phyloP scores from a whole-genome alignment of 2,329 filamentous ascomycete genomes.

The Eurotiales sp. region DNA sequence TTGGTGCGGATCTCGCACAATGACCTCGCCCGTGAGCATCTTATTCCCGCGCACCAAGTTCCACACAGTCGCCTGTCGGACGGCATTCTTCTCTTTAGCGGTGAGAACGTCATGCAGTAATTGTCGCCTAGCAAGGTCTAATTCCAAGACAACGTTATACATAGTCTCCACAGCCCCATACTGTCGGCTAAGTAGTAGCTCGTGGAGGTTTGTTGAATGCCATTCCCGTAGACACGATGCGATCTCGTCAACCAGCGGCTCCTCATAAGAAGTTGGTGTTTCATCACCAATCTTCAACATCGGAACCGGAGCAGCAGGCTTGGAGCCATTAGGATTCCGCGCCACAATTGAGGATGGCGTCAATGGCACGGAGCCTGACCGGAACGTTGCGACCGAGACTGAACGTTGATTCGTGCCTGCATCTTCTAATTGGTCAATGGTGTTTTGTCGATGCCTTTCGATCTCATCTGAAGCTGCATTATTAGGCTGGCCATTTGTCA shows the following conservation, averaged over 20 bases:
- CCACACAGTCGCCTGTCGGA: constrained; percentile 92
- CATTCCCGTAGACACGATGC: constrained; percentile 94
- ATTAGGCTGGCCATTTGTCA: constrained; percentile 28
- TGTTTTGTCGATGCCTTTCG: constrained; percentile 1
- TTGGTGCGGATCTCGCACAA: constrained; percentile 83
- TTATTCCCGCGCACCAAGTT: constrained; percentile 93
- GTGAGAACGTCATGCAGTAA: constrained; percentile 94
- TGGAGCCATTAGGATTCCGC: constrained; percentile 61
- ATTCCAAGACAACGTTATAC: constrained; percentile 71
- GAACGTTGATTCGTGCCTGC: constrained; percentile 25
- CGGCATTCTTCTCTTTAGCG: constrained; percentile 69
- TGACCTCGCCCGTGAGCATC: constrained; percentile 86
- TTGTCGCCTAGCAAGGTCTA: constrained; percentile 82
- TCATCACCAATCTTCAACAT: constrained; percentile 98
- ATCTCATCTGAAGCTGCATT: constrained; percentile 33
- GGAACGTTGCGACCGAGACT: constrained; percentile 25
- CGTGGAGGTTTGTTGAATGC: constrained; percentile 96
- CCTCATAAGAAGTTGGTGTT: constrained; percentile 80
- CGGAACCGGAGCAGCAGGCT: constrained; percentile 86
- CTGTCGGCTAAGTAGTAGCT: constrained; percentile 76
- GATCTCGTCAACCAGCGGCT: constrained; percentile 95
- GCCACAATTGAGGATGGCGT: constrained; percentile 32
- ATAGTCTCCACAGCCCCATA: constrained; percentile 79
- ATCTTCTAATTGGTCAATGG: constrained; percentile 6
- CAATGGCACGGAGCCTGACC: constrained; percentile 30